Conservation (phyloP, 345 rosid species). For the Syzygium grande region DNA sequence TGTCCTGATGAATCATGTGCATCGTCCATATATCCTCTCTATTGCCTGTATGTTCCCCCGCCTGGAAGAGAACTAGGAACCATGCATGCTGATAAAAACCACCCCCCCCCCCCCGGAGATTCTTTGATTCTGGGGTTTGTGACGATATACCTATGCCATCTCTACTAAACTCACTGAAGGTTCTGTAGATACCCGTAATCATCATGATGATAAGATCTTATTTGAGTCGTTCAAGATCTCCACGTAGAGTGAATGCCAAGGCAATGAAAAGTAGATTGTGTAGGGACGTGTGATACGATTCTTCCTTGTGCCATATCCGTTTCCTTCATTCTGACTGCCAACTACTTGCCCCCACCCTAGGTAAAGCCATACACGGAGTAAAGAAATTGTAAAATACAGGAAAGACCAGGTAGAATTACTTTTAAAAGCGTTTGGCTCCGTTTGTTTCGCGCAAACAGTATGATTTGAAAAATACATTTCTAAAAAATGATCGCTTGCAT, state of each 20-base stretch:
- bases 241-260: not conserved
- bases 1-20: not conserved
- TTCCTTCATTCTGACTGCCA: not conserved
- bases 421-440: not conserved
- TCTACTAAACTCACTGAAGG: not conserved
- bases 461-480: not conserved
- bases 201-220: not conserved
- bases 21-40: not conserved
- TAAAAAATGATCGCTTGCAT: accelerated
- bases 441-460: not conserved
- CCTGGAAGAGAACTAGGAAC: not conserved
- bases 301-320: not conserved
- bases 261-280: not conserved
- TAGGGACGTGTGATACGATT: not conserved
- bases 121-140: not conserved
- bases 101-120: not conserved
- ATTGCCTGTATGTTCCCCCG: not conserved
- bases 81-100: not conserved
- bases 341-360: not conserved
- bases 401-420: not conserved
- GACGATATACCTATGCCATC: not conserved
- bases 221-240: not conserved
- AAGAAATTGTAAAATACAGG: not conserved
- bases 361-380: not conserved
- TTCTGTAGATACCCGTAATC: not conserved